These are phyloP conservation scores for Chalaropsis thielavioides DNA, from an alignment of 2,329 filamentous ascomycete species.

Conservation along the genomic window DNA sequence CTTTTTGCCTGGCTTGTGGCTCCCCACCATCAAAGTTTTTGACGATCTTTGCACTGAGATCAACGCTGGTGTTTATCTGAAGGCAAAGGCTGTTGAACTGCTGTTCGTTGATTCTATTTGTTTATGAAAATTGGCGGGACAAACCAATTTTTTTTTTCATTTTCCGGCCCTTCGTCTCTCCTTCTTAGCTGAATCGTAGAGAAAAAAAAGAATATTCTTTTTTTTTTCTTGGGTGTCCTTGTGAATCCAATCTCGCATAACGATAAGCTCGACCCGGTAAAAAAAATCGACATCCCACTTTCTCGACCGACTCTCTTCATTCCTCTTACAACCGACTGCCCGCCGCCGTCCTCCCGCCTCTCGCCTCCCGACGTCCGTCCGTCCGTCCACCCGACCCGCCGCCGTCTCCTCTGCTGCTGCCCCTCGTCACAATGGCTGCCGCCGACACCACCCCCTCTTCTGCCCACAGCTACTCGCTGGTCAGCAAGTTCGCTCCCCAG, in stretches of 20 bases:
- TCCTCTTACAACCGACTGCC: not conserved
- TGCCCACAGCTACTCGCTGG: conserved; percentile 17
- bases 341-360: not conserved
- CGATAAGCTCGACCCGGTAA: not conserved
- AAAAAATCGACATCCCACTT: conserved; percentile 1
- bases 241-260: not conserved
- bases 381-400: not conserved
- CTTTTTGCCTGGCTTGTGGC: not conserved
- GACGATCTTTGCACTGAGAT: not conserved
- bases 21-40: not conserved
- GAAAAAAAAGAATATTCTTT: not conserved
- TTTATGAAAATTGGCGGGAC: not conserved
- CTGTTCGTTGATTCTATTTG: not conserved
- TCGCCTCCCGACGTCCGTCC: not conserved
- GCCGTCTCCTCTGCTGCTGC: not conserved
- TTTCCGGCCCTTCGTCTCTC: not conserved
- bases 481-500: conserved; percentile 62
- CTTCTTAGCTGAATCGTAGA: conserved; percentile 9
- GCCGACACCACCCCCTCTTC: conserved; percentile 13
- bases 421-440: conserved; percentile 16
- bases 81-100: not conserved
- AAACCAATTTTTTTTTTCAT: not conserved
- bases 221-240: not conserved
- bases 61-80: not conserved
- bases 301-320: not conserved